Percentiles rank a stretch among this genome's conserved stretches.
Conservation (phyloP, 164 flowering plant genomes). For the Chimonanthus praecox region DNA sequence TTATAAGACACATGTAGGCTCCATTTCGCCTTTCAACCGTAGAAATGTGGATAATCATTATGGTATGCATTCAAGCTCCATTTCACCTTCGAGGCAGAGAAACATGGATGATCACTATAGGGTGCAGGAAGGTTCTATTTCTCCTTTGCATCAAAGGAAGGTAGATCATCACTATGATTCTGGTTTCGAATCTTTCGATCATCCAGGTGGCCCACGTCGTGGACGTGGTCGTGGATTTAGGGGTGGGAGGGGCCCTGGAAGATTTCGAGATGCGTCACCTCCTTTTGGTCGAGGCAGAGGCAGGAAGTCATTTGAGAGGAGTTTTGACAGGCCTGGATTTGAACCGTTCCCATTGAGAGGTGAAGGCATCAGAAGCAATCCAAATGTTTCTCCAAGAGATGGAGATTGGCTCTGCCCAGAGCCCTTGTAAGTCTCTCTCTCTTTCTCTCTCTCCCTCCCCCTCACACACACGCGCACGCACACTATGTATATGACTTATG, state of each 20-base stretch:
- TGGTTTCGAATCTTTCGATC: conserved; percentile 68
- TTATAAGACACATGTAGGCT: too few relatives aligned
- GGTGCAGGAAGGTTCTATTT: conserved; percentile 69
- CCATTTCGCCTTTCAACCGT: too few relatives aligned
- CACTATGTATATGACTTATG: too few relatives aligned
- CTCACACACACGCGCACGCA: too few relatives aligned
- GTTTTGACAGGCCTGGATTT: conserved; percentile 47
- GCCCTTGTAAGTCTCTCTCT: conserved; percentile 55
- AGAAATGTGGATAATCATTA: too few relatives aligned
- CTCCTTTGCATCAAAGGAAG: conserved; percentile 66
- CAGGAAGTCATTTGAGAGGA: conserved; percentile 54
- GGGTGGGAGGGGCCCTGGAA: conserved; percentile 59
- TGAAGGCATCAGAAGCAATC: conserved; percentile 62
- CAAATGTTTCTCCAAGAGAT: conserved; percentile 91
- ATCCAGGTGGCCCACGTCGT: conserved; percentile 33
- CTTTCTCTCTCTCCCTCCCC: neutral
- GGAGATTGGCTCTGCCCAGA: conserved; percentile 92
- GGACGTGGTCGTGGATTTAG: conserved; percentile 45
- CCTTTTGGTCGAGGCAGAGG: conserved; percentile 69
- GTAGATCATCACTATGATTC: conserved; percentile 36
- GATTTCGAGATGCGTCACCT: conserved; percentile 67
- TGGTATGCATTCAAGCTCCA: too few relatives aligned
- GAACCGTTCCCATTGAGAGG: conserved; percentile 48
- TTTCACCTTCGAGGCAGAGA: conserved; percentile 30
- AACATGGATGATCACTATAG: conserved; percentile 30